Base-by-base conservation (phyloP, 2,329 filamentous ascomycete species). In the Xylariaceae sp. region DNA sequence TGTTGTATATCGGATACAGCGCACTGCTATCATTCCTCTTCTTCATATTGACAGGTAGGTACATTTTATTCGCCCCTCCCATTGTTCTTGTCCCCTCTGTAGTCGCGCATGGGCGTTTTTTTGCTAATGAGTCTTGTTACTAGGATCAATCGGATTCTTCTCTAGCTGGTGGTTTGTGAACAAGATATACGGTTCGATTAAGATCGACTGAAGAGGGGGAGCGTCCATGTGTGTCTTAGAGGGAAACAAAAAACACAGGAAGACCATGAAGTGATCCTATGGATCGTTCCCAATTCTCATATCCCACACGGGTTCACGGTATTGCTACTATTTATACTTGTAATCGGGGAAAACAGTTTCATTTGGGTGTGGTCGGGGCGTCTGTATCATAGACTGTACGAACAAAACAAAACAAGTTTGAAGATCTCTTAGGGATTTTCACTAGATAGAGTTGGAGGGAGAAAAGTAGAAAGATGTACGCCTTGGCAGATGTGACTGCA, bases 151-250 rank as follows among this genome's bases (percentile, higher is more conserved):
- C 59, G 92, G 92, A 39, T 96, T 92, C 70, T 88, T 96, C 54
- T 81, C 92, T 7, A 94, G 88, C 61, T 97, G 89, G 87, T 76
- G 84, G 60, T 98, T 98, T 60, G 84, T 94, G 37, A 79, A 86
- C 51, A 90, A 85, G 62, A 98, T 98, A 46, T 98, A 98, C 63
- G 71, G 80, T 16, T 96, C 89, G n/a, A 94, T 98, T 69, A 98
- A 98, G 72, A 88, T 98, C 50, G 92, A 98, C 61, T 98, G 68
- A 45, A 16, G 19, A 34, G 26, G n/a, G n/a, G n/a, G n/a, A n/a
- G n/a, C n/a, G n/a, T n/a, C n/a, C n/a, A n/a, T n/a, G n/a, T n/a
- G n/a, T n/a, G n/a, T n/a, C n/a, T n/a, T n/a, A n/a, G n/a, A n/a
- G n/a, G n/a, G n/a, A n/a, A n/a, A n/a, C n/a, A n/a, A n/a, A n/a